These are phyloP conservation scores for Ophiostoma quercus DNA, from an alignment of 2,329 filamentous ascomycete species.

Conservation along the genomic window DNA sequence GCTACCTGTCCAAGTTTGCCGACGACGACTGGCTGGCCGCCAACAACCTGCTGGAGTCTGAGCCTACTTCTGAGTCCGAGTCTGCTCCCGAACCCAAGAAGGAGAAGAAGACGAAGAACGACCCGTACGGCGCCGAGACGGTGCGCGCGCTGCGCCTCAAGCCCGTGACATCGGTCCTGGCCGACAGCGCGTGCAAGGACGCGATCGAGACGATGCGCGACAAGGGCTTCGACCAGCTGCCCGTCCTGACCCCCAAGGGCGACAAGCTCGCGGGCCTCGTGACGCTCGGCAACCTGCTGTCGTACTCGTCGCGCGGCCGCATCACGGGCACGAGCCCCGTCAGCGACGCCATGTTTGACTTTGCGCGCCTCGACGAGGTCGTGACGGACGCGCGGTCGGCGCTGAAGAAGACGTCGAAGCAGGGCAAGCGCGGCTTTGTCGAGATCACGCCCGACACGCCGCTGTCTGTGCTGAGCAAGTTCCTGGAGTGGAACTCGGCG, in stretches of 20 bases:
- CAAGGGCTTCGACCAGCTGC: constrained; percentile 95
- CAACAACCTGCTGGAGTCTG: constrained; percentile 75
- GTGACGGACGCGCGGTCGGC: constrained; percentile 69
- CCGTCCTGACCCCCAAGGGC: constrained; percentile 68
- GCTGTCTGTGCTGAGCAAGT: constrained; percentile 75
- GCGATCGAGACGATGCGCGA: constrained; percentile 98
- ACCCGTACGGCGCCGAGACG: constrained; percentile 73
- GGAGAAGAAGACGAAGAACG: constrained; percentile 43
- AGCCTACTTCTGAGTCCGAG: constrained; percentile 22
- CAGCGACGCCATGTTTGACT: constrained; percentile 93
- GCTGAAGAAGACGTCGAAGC: neutral
- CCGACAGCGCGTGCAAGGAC: constrained; percentile 67
- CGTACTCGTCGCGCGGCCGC: constrained; percentile 78
- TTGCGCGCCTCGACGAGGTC: constrained; percentile 78
- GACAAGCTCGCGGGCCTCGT: constrained; percentile 81
- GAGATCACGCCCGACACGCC: constrained; percentile 91
- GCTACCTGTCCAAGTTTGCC: constrained; percentile 96
- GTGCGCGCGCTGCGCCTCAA: constrained; percentile 82
- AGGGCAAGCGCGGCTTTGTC: constrained; percentile 67
- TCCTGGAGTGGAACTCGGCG: constrained; percentile 97
- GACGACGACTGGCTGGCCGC: constrained; percentile 98
- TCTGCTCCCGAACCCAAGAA: neutral
- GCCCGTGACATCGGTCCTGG: constrained; percentile 79
- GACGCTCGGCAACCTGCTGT: constrained; percentile 89
- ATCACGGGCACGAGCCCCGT: constrained; percentile 70